Evolutionary conservation across 768 basidiomycete species (phyloP), one percentile per base, ranked within the genome.

Genomic region (Punctularia strigosozonata): DNA sequence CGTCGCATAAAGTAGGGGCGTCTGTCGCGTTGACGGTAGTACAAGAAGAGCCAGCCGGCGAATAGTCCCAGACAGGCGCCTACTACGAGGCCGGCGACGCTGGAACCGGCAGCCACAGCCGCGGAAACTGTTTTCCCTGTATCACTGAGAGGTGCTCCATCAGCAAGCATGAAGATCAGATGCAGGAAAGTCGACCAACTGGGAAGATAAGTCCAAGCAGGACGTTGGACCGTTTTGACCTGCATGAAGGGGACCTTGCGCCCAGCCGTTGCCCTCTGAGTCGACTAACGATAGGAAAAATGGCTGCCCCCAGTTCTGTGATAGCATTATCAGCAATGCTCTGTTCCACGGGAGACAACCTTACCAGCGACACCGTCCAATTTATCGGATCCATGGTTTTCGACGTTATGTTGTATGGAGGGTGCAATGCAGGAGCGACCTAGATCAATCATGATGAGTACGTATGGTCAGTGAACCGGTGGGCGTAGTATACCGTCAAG

Each of bases 361-460:
- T 34, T 34, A 60, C 59, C 30, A 61, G 36, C 2, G 56, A 46
- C n/a, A 77, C 71, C 1, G 74, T 78, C 75, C 75, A 80, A 39
- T 74, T 75, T 20, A 75, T 62, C 6, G 66, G 44, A 6, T 51
- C 57, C 46, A 49, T 57, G n/a, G 55, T 55, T 5, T 56, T 40
- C 1, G 64, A 64, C 0, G 74, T 73, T 40, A 76, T 66, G 47
- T 77, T 77, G 30, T 64, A 66, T 4, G 76, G 76, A 8, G 77
- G 74, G 44, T 76, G 77, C 1, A 78, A 58, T 5, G 75, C 53
- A 15, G 77, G 76, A 5, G 74, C 73, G 37, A 77, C 53, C 77
- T 79, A 44, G 6, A 19, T 17, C 18, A 33, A 17, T n/a, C 30
- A 20, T 22, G 17, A 28, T 14, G 20, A 3, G 17, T n/a, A 10